Evolutionary conservation across 2,329 filamentous ascomycete genomes (phyloP), one percentile per base, ranked within the genome.

Genomic region (Aspergillus sp.): DNA sequence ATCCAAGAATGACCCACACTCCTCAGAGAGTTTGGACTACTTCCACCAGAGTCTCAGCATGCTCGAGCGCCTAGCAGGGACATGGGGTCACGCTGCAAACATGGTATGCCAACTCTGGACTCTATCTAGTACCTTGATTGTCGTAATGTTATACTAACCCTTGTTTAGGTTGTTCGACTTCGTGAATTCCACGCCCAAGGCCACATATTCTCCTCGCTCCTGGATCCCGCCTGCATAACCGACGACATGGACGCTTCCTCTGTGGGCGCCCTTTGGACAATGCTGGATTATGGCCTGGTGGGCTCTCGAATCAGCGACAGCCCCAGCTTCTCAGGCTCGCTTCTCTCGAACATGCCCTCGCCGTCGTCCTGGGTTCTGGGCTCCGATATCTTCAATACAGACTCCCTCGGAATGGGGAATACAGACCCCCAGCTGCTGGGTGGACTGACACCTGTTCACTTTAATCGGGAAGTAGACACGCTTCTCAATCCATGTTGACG

Each of bases 71-170:
- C 45, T 68, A 40, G 61, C 52, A 1, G 47, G 34, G 2, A 52
- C 63, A 4, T 68, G 65, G 66, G 42, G 41, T 0, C 66, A 68
- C 48, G 65, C 65, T 5, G 57, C 61, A 1, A 67, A 67, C 34
- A 66, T 68, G 60, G 66, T 67, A 61, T 13, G 27, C 11, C 3
- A 34, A 15, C 7, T n/a, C n/a, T 15, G 9, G 20, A 20, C 19
- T 20, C 2, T 3, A 20, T 20, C 2, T 3, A 20, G 19, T 20
- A 17, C 5, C 50, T 7, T 20, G 7, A 8, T 20, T 44, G 11
- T 33, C 13, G 3, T 33, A n/a, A 8, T 2, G 0, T 11, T 30
- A 30, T 7, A 45, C 40, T 45, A 13, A 37, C 9, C 39, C 3
- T 15, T n/a, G 12, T 19, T 27, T 51, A 67, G 64, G 42, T 52